Evolutionary conservation across 805 yeast genomes (phyloP).

Genomic region (Huiozyma naganishii): DNA sequence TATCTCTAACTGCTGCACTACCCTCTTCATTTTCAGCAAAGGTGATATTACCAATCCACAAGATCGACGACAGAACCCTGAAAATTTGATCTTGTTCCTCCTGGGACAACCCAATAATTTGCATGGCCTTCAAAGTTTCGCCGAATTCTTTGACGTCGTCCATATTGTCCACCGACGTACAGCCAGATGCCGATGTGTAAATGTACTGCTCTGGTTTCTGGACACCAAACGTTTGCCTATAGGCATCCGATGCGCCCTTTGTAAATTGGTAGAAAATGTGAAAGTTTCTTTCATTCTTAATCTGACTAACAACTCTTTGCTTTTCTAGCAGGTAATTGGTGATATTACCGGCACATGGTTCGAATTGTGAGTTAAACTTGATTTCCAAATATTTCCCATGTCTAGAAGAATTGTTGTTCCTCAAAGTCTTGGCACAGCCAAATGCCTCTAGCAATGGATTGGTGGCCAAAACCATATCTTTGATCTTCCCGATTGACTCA

Average conservation of each 20-base stretch:
- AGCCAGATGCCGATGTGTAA: conserved; percentile 78
- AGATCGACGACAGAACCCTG: conserved; percentile 67
- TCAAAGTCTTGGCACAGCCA: conserved; percentile 95
- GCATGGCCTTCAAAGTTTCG: conserved; percentile 82
- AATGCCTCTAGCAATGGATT: conserved; percentile 97
- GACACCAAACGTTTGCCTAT: conserved; percentile 77
- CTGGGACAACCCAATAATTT: conserved; percentile 69
- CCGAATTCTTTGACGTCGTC: conserved; percentile 72
- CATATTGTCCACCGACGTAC: conserved; percentile 76
- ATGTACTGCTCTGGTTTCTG: conserved; percentile 89
- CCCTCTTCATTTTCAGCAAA: conserved; percentile 83
- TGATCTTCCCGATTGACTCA: conserved; percentile 69
- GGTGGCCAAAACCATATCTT: conserved; percentile 96
- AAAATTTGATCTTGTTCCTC: conserved; percentile 86
- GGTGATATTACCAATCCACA: conserved; percentile 91
- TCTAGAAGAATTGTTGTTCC: conserved; percentile 95
- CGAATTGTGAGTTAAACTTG: conserved; percentile 67
- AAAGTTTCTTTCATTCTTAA: conserved; percentile 84
- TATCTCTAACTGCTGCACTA: conserved; percentile 70
- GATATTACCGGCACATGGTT: conserved; percentile 91
- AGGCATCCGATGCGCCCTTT: conserved; percentile 76
- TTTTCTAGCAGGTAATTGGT: conserved; percentile 91
- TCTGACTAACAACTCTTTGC: conserved; percentile 94
- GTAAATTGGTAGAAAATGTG: conserved; percentile 95
- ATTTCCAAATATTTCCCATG: conserved; percentile 95